These are phyloP conservation scores for Camellia granthamiana DNA, from an alignment of 148 eudicot species.

Conservation along the genomic window DNA sequence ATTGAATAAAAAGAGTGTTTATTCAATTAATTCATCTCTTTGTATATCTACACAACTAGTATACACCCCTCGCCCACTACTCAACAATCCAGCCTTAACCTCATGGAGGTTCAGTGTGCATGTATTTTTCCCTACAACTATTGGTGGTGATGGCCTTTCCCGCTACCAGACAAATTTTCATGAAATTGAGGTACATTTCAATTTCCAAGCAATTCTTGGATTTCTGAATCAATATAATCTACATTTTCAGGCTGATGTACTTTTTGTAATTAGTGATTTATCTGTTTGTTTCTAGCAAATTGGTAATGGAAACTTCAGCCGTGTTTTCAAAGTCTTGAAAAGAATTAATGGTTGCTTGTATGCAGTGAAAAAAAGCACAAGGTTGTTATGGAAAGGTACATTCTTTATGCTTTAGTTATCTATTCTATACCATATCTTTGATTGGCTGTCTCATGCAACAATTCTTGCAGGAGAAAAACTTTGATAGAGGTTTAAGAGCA, in stretches of 20 bases:
- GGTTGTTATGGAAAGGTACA: conserved; percentile 66
- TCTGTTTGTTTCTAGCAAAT: conserved; percentile 53
- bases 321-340: conserved; percentile 69
- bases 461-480: conserved; percentile 68
- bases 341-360: conserved; percentile 87
- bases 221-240: background rate
- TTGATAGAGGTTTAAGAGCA: conserved; percentile 81
- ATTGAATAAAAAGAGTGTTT: too few relatives aligned
- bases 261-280: conserved; percentile 9
- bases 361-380: conserved; percentile 76
- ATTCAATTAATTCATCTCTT: too few relatives aligned
- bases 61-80: too few relatives aligned
- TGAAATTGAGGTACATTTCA: conserved; percentile 63
- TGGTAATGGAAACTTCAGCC: conserved; percentile 81
- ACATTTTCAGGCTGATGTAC: background rate
- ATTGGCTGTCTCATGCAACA: conserved; percentile 20
- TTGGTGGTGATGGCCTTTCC: conserved; percentile 59
- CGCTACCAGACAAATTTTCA: conserved; percentile 79
- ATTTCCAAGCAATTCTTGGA: background rate
- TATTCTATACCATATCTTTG: background rate
- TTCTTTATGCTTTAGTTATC: background rate
- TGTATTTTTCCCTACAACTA: conserved; percentile 42
- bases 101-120: conserved; percentile 21
- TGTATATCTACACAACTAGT: too few relatives aligned
- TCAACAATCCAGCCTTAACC: background rate